Base-by-base conservation (phyloP, 2,329 filamentous ascomycete species). In the Dactylonectria macrodidyma region DNA sequence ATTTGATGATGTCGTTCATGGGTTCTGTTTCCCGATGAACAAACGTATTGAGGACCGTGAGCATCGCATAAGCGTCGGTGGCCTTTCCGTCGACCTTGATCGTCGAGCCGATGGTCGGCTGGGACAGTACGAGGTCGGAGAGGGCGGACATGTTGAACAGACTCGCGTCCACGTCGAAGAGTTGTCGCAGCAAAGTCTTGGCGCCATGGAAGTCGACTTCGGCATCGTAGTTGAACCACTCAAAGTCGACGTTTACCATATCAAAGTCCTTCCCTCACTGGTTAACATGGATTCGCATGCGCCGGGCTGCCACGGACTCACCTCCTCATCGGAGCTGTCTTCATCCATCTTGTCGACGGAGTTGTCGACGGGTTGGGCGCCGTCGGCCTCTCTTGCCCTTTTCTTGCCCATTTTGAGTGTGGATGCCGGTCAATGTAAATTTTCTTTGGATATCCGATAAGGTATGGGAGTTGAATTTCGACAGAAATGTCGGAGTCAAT, bases 11-110 rank as follows among this genome's bases (percentile, higher is more conserved):
- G 67, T 91, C 87, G 71, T 90, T 88, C 69, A 98, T 87, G 26
- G 91, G 89, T 73, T 90, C 88, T 78, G 93, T 93, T 62, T 93
- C 89, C 81, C 91, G 88, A 81, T 97, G 95, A 77, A 93, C 91
- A 62, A 90, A 87, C 55, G 96, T 84, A 79, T 97, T 98, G 66
- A 99, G 83, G 8, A 94, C 92, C 0, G 95, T 97, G 69, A 98
- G 85, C 81, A 99, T 93, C 11, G 95, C 95, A 81, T 96, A 98
- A 2, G 96, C 92, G 78, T 98, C 96, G 52, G 90, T 93, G 76
- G 95, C 94, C 78, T 96, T 95, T 76, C 95, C 95, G 75, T 98
- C 95, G n/a, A 96, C 93, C 83, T 99, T 99, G 74, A 98, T 94
- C 0, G 95, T 98, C 11, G 95, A 97, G 62, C 96, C 96, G 52